These are phyloP conservation scores for Morella rubra DNA, from an alignment of 306 rosid species.

Conservation along the genomic window DNA sequence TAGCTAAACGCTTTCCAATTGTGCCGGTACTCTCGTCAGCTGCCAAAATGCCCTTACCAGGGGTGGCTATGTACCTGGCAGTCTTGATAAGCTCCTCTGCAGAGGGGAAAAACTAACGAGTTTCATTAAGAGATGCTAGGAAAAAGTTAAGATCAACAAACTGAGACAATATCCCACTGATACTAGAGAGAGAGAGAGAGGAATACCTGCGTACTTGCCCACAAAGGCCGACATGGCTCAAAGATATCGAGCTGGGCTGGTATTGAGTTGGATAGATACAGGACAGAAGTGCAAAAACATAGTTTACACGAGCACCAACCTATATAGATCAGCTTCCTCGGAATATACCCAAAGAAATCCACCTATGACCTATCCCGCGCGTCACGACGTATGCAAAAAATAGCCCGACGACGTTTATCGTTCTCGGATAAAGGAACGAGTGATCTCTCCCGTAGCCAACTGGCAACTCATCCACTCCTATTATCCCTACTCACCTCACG, in stretches of 20 bases:
- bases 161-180: too few relatives aligned
- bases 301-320: slow-evolving; percentile 25
- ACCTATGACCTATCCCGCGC: slow-evolving; percentile 22
- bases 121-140: too few relatives aligned
- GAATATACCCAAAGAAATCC: slow-evolving; percentile 47
- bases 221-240: slow-evolving; percentile 86
- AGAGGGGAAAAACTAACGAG: not conserved
- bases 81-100: slow-evolving; percentile 81
- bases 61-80: slow-evolving; percentile 82
- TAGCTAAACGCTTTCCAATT: slow-evolving; percentile 80
- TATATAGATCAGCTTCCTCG: slow-evolving; percentile 45
- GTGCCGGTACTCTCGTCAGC: slow-evolving; percentile 97
- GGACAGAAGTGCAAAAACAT: slow-evolving; percentile 41
- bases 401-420: slow-evolving; percentile 67
- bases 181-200: slow-evolving; percentile 10
- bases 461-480: slow-evolving; percentile 43
- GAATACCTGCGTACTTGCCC: slow-evolving; percentile 82
- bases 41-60: slow-evolving; percentile 88
- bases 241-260: slow-evolving; percentile 16
- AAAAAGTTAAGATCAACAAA: too few relatives aligned
- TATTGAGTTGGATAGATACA: slow-evolving; percentile 20
- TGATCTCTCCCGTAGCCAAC: slow-evolving; percentile 52
- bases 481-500: slow-evolving; percentile 17
- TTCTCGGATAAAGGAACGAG: slow-evolving; percentile 67
- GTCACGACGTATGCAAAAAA: slow-evolving; percentile 57